Conservation (phyloP, 495 filamentous ascomycete species). For the Talaromyces nanjingensis region DNA sequence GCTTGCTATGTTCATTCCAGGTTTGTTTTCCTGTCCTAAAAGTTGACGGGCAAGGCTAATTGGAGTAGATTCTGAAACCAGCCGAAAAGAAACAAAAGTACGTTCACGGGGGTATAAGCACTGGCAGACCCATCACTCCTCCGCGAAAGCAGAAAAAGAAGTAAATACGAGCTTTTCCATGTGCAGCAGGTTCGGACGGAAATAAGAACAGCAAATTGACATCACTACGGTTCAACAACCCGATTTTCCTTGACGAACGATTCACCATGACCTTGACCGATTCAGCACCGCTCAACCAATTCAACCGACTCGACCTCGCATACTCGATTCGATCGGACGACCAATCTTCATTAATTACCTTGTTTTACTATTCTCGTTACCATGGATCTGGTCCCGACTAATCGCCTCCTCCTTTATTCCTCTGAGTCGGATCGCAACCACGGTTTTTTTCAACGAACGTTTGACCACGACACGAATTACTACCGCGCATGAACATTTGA, state of each 20-base stretch:
- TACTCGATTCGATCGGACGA: neutral
- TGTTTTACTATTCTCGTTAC: neutral
- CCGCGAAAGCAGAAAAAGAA: conserved; percentile 83
- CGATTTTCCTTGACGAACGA: neutral
- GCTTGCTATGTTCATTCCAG: conserved; percentile 97
- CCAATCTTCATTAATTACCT: conserved; percentile 1
- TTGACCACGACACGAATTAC: neutral
- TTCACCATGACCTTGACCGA: neutral
- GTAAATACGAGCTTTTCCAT: conserved; percentile 72
- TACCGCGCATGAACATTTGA: neutral
- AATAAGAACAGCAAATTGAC: conserved; percentile 47
- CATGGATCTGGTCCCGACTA: neutral
- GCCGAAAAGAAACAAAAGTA: conserved; percentile 99
- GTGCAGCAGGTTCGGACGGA: conserved; percentile 94
- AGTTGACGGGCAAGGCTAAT: neutral
- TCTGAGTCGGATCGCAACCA: neutral
- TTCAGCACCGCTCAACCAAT: neutral
- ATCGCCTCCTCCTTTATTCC: neutral
- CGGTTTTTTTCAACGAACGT: neutral
- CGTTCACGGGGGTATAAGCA: conserved; percentile 84
- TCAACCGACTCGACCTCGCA: neutral
- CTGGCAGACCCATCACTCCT: conserved; percentile 80
- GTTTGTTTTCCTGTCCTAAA: conserved; percentile 36
- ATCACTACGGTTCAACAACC: neutral
- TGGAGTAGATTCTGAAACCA: conserved; percentile 85